Evolutionary conservation across 345 rosid species (phyloP).

Genomic region (Linum lewisii): DNA sequence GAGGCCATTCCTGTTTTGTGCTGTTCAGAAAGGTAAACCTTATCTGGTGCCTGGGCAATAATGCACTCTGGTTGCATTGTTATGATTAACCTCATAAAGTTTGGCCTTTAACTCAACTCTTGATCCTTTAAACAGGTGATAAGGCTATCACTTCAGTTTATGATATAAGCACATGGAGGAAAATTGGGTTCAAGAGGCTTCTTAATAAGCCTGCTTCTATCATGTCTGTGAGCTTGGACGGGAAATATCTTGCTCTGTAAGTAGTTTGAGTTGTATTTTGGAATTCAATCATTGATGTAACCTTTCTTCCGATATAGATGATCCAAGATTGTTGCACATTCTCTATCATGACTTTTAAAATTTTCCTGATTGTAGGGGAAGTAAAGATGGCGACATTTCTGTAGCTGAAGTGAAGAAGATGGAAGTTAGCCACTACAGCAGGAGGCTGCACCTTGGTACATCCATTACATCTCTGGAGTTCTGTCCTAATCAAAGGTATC

Average conservation of each 20-base stretch:
- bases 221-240: slow-evolving; percentile 86
- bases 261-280: slow-evolving; percentile 13
- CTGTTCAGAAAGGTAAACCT: slow-evolving; percentile 55
- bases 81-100: neutral
- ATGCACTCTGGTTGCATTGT: neutral
- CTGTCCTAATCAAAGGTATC: slow-evolving; percentile 75
- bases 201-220: slow-evolving; percentile 65
- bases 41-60: slow-evolving; percentile 5
- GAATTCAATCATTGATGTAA: neutral
- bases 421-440: slow-evolving; percentile 83
- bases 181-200: slow-evolving; percentile 81
- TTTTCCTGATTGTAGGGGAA: slow-evolving; percentile 43
- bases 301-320: neutral
- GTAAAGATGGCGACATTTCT: slow-evolving; percentile 86
- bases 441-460: slow-evolving; percentile 80
- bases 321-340: neutral
- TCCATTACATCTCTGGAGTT: slow-evolving; percentile 62
- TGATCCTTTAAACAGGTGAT: slow-evolving; percentile 42
- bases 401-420: slow-evolving; percentile 79
- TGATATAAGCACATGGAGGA: slow-evolving; percentile 87
- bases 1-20: slow-evolving; percentile 80
- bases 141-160: slow-evolving; percentile 63
- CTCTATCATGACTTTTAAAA: neutral
- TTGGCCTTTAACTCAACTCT: slow-evolving; percentile 6
- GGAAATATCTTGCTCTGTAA: slow-evolving; percentile 89